Base-by-base conservation (phyloP, 805 yeast species). In the Suhomyces canberraensis region DNA sequence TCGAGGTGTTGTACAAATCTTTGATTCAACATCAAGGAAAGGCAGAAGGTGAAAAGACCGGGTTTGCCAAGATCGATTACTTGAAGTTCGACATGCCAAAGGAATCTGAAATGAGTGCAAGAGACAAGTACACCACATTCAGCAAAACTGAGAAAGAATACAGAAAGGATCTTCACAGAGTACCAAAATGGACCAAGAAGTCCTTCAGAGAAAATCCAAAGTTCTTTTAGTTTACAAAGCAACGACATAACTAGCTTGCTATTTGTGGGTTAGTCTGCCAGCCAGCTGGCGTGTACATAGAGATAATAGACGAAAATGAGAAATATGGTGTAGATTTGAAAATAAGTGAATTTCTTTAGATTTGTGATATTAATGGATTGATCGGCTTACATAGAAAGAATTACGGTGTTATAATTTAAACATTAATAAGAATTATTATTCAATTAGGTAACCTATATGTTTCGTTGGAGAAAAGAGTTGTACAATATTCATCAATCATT, bases 111-210 rank as follows among this genome's bases (percentile, higher is more conserved):
- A 90, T 91, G 97, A 53, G 62, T 1, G 71, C 95, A 6, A 70
- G 63, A 45, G 95, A 93, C 64, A 91, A 91, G 62, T 93, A 93
- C 64, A 81, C 95, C 31, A 82, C 88, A 1, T 91, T 85, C 66
- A 80, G 78, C 63, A 83, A 76, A 60, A 79, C 79, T 51, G 75
- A 81, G 11, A 78, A 73, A 52, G 81, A 81, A 15, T 93, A 91
- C 64, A 79, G 98, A 68, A 91, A 89, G 66, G 81, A 90, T 46
- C 79, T 86, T 17, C 98, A 91, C 55, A 68, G 79, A 60, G 84
- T 83, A 29, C 96, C 96, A 15, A 86, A 89, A 57, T 89, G 96
- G 95, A 89, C 97, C 37, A 88, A 82, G 66, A 58, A 78, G 44
- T 78, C 95, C 7, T 74, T 81, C 60, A 80, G 96, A 68, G 79